Conservation (phyloP, 164 flowering plant genomes). For the Berberis vulgaris region DNA sequence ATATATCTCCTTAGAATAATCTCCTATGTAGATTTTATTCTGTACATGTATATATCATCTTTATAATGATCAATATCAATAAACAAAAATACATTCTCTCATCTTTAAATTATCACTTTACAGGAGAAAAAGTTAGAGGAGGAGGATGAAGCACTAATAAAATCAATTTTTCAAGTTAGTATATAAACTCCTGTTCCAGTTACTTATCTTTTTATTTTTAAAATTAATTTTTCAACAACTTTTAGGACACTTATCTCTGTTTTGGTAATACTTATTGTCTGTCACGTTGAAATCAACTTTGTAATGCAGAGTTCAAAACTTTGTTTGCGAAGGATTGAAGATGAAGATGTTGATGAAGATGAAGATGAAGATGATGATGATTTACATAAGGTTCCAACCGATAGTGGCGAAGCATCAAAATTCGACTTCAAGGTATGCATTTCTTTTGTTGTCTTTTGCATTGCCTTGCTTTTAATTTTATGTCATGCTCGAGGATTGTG, state of each 20-base stretch:
- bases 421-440: constrained; percentile 26
- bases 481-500: too few species aligned
- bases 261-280: not conserved
- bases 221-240: not conserved
- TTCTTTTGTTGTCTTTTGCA: not conserved
- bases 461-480: too few species aligned
- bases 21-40: too few species aligned
- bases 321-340: constrained; percentile 40
- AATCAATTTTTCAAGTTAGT: constrained; percentile 54
- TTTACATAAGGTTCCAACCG: constrained; percentile 8
- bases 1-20: too few species aligned
- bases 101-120: not conserved
- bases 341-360: constrained; percentile 38
- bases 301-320: constrained; percentile 33
- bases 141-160: constrained; percentile 82
- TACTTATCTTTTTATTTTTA: not conserved
- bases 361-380: constrained; percentile 42
- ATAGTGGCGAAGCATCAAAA: constrained; percentile 17
- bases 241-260: too few species aligned
- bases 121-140: constrained; percentile 71
- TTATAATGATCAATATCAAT: too few species aligned
- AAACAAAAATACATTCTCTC: too few species aligned
- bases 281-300: too few species aligned
- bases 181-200: not conserved
- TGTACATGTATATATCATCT: too few species aligned